phyloP scores from a whole-genome alignment of 108 stramenopile genomes.

The Skeletonema grethae region DNA sequence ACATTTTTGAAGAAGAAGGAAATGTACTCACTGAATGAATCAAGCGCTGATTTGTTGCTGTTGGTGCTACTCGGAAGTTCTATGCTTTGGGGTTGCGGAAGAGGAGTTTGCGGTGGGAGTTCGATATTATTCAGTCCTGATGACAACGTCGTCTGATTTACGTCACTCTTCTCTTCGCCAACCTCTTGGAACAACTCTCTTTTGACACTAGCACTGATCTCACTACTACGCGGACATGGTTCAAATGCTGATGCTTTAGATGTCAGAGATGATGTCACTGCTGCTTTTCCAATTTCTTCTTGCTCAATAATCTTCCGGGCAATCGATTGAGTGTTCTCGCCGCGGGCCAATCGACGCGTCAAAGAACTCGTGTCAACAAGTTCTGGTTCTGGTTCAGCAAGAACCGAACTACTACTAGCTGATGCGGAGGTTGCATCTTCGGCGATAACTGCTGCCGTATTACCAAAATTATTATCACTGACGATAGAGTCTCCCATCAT shows the following conservation, averaged over 20 bases:
- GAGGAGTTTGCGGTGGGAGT: not conserved
- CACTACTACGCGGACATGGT: no score
- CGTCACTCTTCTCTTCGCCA: not conserved
- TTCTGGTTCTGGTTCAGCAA: not conserved
- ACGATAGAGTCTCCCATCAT: no score
- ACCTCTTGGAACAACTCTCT: not conserved
- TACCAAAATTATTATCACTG: no score
- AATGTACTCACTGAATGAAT: conserved; percentile 37
- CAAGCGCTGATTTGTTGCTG: conserved; percentile 38
- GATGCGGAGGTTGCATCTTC: no score
- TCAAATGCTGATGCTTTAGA: no score
- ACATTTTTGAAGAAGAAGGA: conserved; percentile 33
- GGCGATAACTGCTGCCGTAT: no score
- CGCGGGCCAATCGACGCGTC: conserved; percentile 1
- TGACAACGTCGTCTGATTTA: not conserved
- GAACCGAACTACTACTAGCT: no score
- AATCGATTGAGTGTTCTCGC: not conserved
- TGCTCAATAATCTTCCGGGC: not conserved
- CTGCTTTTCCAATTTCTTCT: not conserved
- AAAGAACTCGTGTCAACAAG: not conserved
- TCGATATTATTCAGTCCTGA: not conserved
- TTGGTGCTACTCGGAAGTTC: not conserved
- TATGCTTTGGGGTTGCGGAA: not conserved
- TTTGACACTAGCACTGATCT: no score
- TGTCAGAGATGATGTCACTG: no score